Evolutionary conservation across 2,329 filamentous ascomycete genomes (phyloP).

Genomic region (Ophiostoma novo-ulmi): DNA sequence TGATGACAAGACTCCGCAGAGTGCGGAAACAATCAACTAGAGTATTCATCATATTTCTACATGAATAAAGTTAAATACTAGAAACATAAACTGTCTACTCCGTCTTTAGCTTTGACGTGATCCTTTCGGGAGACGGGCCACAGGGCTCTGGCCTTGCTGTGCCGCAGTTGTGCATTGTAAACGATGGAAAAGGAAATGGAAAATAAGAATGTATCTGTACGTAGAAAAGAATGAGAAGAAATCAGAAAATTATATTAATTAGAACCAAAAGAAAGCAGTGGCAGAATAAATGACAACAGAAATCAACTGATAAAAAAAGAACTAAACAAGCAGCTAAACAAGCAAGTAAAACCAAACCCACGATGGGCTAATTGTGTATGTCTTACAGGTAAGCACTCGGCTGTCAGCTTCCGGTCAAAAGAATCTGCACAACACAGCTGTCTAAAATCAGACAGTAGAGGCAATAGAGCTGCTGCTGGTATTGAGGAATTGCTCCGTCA

Average conservation of each 20-base stretch:
- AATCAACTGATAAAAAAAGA: background rate
- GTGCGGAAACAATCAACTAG: background rate
- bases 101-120: background rate
- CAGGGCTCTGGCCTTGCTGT: slow-evolving; percentile 8
- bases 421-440: background rate
- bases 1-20: background rate
- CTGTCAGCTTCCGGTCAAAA: background rate
- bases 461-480: background rate
- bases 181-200: too few relatives aligned
- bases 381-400: background rate
- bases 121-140: background rate
- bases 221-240: too few relatives aligned
- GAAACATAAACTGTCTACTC: background rate
- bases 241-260: too few relatives aligned
- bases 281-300: too few relatives aligned
- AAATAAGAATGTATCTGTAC: too few relatives aligned
- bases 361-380: too few relatives aligned
- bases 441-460: too few relatives aligned
- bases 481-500: background rate
- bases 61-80: background rate
- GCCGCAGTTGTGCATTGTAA: slow-evolving; percentile 5
- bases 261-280: too few relatives aligned
- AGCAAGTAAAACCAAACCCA: too few relatives aligned
- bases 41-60: background rate
- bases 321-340: background rate